These are phyloP conservation scores for Candida jianshihensis DNA, from an alignment of 805 yeast species.

Conservation along the genomic window DNA sequence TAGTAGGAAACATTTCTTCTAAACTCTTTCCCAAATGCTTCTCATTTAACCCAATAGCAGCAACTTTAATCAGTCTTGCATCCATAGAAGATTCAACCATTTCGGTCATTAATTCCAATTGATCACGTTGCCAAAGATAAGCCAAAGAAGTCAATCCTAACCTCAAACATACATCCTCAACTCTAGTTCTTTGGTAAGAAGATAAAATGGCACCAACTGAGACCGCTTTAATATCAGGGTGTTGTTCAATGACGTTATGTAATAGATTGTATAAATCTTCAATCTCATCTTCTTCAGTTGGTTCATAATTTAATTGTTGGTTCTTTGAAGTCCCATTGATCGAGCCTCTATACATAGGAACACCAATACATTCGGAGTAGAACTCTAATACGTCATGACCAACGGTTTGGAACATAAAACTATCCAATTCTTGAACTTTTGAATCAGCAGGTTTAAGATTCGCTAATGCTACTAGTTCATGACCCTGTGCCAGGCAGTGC, in stretches of 20 bases:
- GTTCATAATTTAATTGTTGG: slow-evolving; percentile 58
- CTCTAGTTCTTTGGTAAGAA: slow-evolving; percentile 90
- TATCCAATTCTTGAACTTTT: slow-evolving; percentile 66
- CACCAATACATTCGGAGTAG: slow-evolving; percentile 64
- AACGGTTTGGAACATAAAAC: slow-evolving; percentile 97
- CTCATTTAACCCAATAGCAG: slow-evolving; percentile 75
- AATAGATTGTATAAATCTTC: slow-evolving; percentile 69
- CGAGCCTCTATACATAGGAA: slow-evolving; percentile 69
- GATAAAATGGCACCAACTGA: slow-evolving; percentile 95
- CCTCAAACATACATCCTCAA: slow-evolving; percentile 81
- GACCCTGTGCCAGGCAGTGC: slow-evolving; percentile 82
- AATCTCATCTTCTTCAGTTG: slow-evolving; percentile 75
- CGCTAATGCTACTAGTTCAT: slow-evolving; percentile 78
- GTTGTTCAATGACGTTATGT: slow-evolving; percentile 35
- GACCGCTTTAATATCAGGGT: slow-evolving; percentile 77
- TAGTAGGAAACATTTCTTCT: slow-evolving; percentile 49
- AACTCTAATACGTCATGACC: slow-evolving; percentile 73
- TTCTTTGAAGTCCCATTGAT: slow-evolving; percentile 61
- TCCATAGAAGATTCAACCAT: slow-evolving; percentile 64
- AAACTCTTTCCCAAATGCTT: slow-evolving; percentile 64
- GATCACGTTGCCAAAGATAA: slow-evolving; percentile 88
- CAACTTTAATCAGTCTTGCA: slow-evolving; percentile 86
- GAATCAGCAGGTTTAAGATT: slow-evolving; percentile 63
- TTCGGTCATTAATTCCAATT: slow-evolving; percentile 70
- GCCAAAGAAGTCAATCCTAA: slow-evolving; percentile 64